These are phyloP conservation scores for Tuber melanosporum DNA, from an alignment of 495 filamentous ascomycete genomes.

Conservation along the genomic window DNA sequence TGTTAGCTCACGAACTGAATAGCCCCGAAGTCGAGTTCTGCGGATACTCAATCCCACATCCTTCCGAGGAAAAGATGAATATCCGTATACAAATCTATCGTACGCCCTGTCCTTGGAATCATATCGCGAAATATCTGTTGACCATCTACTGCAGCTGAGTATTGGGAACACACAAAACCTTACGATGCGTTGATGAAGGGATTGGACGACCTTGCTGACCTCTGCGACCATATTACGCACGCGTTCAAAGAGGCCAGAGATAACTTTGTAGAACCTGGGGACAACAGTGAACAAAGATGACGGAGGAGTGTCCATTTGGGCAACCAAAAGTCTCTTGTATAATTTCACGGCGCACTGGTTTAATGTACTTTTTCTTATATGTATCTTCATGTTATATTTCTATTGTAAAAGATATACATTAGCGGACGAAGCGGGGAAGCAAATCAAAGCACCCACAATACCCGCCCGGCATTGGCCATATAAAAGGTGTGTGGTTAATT, in stretches of 20 bases:
- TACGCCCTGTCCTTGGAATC: slow-evolving; percentile 45
- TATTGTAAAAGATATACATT: slow-evolving; percentile 29
- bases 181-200: slow-evolving; percentile 84
- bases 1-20: slow-evolving; percentile 18
- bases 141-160: slow-evolving; percentile 17
- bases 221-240: slow-evolving; percentile 85
- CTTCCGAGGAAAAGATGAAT: slow-evolving; percentile 93
- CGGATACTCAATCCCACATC: slow-evolving; percentile 95
- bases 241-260: slow-evolving; percentile 67
- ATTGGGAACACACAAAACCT: slow-evolving; percentile 63
- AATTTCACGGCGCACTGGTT: slow-evolving; percentile 6
- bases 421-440: slow-evolving; percentile 26
- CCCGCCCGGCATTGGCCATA: background rate
- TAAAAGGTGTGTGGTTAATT: slow-evolving; percentile 34
- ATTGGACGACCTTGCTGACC: slow-evolving; percentile 73
- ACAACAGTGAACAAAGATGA: slow-evolving; percentile 7
- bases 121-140: background rate
- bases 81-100: slow-evolving; percentile 93
- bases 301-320: background rate
- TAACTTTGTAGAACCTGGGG: slow-evolving; percentile 50
- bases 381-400: background rate
- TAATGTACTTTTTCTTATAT: background rate
- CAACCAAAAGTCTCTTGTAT: slow-evolving; percentile 8
- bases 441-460: slow-evolving; percentile 10
- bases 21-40: slow-evolving; percentile 96